These are phyloP conservation scores for Cutaneotrichosporon sp. DNA, from an alignment of 1,284 basidiomycete genomes.

Conservation along the genomic window DNA sequence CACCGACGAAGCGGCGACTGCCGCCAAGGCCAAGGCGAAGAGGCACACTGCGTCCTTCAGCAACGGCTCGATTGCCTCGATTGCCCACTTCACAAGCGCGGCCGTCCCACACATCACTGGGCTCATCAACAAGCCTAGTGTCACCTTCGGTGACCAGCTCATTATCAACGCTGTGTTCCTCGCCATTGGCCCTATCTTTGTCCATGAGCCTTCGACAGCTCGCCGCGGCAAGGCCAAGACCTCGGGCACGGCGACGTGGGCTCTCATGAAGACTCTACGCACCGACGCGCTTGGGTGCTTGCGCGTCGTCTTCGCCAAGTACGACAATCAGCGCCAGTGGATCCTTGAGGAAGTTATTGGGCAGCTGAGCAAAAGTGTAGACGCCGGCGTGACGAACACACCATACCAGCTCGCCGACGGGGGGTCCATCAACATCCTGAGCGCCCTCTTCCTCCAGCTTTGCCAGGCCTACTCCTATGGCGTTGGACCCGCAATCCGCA, in stretches of 20 bases:
- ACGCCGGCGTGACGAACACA: slow-evolving; percentile 80
- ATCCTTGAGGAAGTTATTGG: slow-evolving; percentile 95
- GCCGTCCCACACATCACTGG: slow-evolving; percentile 50
- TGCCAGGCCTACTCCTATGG: slow-evolving; percentile 89
- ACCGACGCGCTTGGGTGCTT: slow-evolving; percentile 79
- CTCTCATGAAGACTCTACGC: slow-evolving; percentile 72
- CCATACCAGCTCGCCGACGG: slow-evolving; percentile 69
- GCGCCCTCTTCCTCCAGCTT: slow-evolving; percentile 89
- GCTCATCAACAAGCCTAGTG: slow-evolving; percentile 55
- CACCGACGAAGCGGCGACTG: slow-evolving; percentile 54
- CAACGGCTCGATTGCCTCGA: slow-evolving; percentile 62
- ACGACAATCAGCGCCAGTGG: slow-evolving; percentile 87
- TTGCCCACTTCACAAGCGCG: slow-evolving; percentile 63
- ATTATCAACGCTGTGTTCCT: slow-evolving; percentile 90
- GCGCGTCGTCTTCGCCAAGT: slow-evolving; percentile 82
- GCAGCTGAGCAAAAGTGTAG: slow-evolving; percentile 84
- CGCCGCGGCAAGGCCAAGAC: slow-evolving; percentile 56
- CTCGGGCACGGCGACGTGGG: slow-evolving; percentile 57
- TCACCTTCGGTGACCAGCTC: slow-evolving; percentile 78
- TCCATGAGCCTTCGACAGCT: slow-evolving; percentile 61
- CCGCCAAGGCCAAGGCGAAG: slow-evolving; percentile 30
- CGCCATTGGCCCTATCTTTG: slow-evolving; percentile 88
- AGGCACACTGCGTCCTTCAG: slow-evolving; percentile 38
- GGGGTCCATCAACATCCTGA: slow-evolving; percentile 83
- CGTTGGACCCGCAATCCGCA: slow-evolving; percentile 54